Evolutionary conservation across 2,329 filamentous ascomycete species (phyloP).

Genomic region (Massarina eburnea): DNA sequence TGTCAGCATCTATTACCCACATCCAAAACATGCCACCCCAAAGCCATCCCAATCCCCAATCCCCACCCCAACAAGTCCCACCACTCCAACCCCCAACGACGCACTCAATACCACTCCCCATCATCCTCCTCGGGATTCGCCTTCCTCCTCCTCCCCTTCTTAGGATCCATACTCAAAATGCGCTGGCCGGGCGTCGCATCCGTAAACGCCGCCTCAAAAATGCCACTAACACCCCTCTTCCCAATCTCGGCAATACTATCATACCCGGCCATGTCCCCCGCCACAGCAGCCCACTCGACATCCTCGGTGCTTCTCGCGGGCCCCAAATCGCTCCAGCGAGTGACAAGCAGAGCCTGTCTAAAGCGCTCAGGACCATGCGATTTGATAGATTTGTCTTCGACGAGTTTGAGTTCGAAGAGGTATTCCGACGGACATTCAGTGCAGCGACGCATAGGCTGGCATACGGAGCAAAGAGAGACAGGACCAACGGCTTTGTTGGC

Average conservation of each 20-base stretch:
- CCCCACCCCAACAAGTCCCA: too few relatives aligned
- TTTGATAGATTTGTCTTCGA: constrained; percentile 53
- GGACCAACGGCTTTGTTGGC: constrained; percentile 43
- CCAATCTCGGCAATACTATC: constrained; percentile 58
- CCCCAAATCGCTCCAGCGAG: constrained; percentile 64
- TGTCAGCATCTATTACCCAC: too few relatives aligned
- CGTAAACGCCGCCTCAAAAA: constrained; percentile 60
- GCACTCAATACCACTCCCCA: constrained; percentile 58
- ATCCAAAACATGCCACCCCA: too few relatives aligned
- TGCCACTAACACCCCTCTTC: constrained; percentile 58
- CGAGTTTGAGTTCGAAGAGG: constrained; percentile 60
- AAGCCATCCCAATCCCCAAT: too few relatives aligned
- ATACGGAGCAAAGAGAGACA: constrained; percentile 58
- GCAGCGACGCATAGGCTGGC: constrained; percentile 62
- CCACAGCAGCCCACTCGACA: constrained; percentile 58
- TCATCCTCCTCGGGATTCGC: constrained; percentile 58
- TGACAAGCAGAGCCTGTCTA: constrained; percentile 62
- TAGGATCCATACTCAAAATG: constrained; percentile 61
- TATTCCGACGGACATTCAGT: constrained; percentile 65
- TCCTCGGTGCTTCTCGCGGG: constrained; percentile 51
- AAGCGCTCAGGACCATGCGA: constrained; percentile 51
- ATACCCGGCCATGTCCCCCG: constrained; percentile 44
- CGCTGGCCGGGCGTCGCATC: constrained; percentile 60
- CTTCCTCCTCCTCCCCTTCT: constrained; percentile 53
- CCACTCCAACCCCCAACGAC: background rate